Conservation (phyloP, 495 filamentous ascomycete species). For the Cercophora sp. region DNA sequence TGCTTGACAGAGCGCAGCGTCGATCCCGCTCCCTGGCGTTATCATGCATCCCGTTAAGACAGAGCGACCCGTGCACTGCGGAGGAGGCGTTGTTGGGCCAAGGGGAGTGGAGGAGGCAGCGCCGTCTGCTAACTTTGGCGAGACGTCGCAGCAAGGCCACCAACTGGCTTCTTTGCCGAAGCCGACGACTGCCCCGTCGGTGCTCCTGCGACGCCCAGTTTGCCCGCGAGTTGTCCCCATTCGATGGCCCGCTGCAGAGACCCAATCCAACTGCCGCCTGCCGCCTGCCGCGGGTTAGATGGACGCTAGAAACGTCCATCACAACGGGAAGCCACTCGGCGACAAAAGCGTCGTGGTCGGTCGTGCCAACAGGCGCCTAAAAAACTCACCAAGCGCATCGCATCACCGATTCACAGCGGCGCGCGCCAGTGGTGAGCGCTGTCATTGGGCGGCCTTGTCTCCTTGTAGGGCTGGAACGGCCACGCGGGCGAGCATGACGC, state of each 20-base stretch:
- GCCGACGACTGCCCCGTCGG: neutral
- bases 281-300: neutral
- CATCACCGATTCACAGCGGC: neutral
- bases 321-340: neutral
- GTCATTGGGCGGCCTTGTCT: neutral
- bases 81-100: neutral
- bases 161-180: conserved; percentile 6
- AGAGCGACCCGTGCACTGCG: neutral
- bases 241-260: neutral
- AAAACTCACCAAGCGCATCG: neutral
- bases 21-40: neutral
- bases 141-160: conserved; percentile 4
- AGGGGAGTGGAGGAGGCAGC: neutral
- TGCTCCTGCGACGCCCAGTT: neutral
- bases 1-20: neutral
- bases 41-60: neutral
- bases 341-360: neutral
- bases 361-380: neutral
- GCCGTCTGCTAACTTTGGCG: neutral
- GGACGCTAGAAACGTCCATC: neutral
- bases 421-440: neutral
- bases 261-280: conserved; percentile 2
- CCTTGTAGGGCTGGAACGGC: neutral
- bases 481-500: conserved; percentile 1
- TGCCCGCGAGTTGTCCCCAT: neutral